These are phyloP conservation scores for Ophiostoma australiae DNA, from an alignment of 2,329 filamentous ascomycete genomes.

Conservation along the genomic window DNA sequence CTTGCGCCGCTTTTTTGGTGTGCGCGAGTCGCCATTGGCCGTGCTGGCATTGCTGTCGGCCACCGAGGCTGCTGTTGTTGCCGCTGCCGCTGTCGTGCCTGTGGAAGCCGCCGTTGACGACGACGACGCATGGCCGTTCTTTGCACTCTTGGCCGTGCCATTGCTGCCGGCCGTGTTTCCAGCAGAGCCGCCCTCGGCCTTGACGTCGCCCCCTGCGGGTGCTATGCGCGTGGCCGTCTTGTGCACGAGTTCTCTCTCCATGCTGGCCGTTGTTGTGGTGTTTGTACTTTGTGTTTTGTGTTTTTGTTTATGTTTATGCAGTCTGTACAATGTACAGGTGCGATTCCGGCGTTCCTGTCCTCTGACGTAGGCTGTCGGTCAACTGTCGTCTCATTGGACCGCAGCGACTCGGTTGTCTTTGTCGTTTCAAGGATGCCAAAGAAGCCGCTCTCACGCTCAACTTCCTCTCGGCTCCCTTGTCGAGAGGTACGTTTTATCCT, in stretches of 20 bases:
- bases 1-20: constrained; percentile 80
- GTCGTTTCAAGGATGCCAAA: too few relatives aligned
- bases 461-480: background rate
- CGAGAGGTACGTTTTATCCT: background rate
- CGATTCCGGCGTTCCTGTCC: background rate
- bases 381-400: constrained; percentile 13
- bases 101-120: background rate
- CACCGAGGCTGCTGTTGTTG: background rate
- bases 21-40: constrained; percentile 41
- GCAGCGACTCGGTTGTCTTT: too few relatives aligned
- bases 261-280: background rate
- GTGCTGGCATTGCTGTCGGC: constrained; percentile 27
- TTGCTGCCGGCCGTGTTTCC: background rate
- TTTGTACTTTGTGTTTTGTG: background rate
- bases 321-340: background rate
- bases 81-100: background rate
- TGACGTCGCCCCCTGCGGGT: constrained; percentile 18
- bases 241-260: constrained; percentile 25
- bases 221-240: constrained; percentile 25
- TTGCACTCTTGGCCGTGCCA: background rate
- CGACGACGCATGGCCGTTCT: constrained; percentile 13
- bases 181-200: constrained; percentile 16
- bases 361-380: background rate
- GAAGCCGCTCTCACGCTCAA: background rate
- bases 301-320: background rate